These are phyloP conservation scores for Paecilomyces formosus DNA, from an alignment of 2,329 filamentous ascomycete genomes.

Conservation along the genomic window DNA sequence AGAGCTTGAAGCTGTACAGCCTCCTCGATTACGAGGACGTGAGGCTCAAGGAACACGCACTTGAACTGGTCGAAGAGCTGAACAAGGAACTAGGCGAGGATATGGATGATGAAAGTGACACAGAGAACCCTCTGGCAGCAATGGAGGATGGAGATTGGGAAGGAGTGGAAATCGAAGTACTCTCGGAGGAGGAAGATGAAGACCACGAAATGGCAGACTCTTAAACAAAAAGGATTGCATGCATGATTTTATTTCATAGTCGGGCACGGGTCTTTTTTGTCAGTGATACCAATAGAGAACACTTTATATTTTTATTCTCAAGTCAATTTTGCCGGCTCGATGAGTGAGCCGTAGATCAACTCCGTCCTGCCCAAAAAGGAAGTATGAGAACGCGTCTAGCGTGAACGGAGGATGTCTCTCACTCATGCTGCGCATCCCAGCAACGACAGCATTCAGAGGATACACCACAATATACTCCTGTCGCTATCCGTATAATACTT, in stretches of 20 bases:
- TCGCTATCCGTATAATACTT: not conserved
- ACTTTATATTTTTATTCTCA: slow-evolving; percentile 1
- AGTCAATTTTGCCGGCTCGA: not conserved
- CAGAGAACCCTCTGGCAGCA: slow-evolving; percentile 45
- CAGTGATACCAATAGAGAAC: slow-evolving; percentile 24
- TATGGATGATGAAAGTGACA: slow-evolving; percentile 48
- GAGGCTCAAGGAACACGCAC: slow-evolving; percentile 35
- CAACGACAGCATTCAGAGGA: not conserved
- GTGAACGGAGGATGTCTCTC: not conserved
- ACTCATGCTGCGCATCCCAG: not conserved
- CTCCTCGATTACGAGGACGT: slow-evolving; percentile 65
- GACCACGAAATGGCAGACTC: slow-evolving; percentile 50
- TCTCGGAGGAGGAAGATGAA: slow-evolving; percentile 31
- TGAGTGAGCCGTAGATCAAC: not conserved
- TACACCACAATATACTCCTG: not conserved
- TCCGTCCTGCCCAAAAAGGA: not conserved
- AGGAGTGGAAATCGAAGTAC: slow-evolving; percentile 50
- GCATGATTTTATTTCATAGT: slow-evolving; percentile 9
- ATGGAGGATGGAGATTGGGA: slow-evolving; percentile 47
- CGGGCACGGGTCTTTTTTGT: not conserved
- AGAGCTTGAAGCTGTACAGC: slow-evolving; percentile 71
- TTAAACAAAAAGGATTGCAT: slow-evolving; percentile 22
- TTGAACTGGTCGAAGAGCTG: slow-evolving; percentile 44
- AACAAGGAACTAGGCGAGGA: slow-evolving; percentile 58
- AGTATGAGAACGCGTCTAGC: not conserved